A percentile compares a stretch with the other conserved stretches of the same genome.
These are phyloP conservation scores for Colletotrichum lindemuthianum DNA, from an alignment of 2,329 filamentous ascomycete species.

Conservation along the genomic window DNA sequence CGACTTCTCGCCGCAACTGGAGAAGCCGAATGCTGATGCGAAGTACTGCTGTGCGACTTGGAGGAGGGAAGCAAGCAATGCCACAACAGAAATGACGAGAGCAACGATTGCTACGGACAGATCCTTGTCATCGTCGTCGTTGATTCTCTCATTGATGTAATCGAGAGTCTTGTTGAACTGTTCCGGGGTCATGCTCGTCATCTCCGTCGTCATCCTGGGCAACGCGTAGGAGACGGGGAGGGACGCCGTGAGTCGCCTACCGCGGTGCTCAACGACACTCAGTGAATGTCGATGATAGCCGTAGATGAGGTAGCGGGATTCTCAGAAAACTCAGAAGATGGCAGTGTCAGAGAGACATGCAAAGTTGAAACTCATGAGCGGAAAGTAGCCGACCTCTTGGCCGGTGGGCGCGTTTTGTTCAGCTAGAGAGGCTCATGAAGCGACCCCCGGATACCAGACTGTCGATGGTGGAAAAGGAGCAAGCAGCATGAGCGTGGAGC, in stretches of 20 bases:
- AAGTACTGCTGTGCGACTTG: constrained; percentile 63
- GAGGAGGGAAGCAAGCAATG: constrained; percentile 55
- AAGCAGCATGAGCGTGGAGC: not conserved
- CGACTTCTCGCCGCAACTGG: constrained; percentile 58
- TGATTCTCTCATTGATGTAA: constrained; percentile 27
- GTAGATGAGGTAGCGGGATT: no score
- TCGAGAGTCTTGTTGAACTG: constrained; percentile 19
- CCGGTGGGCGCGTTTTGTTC: not conserved
- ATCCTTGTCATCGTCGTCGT: constrained; percentile 42
- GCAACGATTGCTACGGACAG: constrained; percentile 55
- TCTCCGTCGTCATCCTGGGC: constrained; percentile 15
- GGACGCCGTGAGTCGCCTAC: not conserved
- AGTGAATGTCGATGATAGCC: no score
- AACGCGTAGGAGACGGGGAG: not conserved
- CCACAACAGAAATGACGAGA: constrained; percentile 58
- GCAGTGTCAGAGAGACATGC: no score
- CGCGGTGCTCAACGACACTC: not conserved
- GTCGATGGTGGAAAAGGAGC: constrained; percentile 2
- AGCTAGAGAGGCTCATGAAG: constrained; percentile 6
- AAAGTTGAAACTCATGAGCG: no score
- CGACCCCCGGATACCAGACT: not conserved
- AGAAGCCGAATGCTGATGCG: constrained; percentile 60
- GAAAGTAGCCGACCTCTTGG: no score
- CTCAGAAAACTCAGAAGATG: no score
- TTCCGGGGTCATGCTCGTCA: constrained; percentile 19